Base-by-base conservation (phyloP, 805 yeast genomes). In the Ogataea haglerorum region DNA sequence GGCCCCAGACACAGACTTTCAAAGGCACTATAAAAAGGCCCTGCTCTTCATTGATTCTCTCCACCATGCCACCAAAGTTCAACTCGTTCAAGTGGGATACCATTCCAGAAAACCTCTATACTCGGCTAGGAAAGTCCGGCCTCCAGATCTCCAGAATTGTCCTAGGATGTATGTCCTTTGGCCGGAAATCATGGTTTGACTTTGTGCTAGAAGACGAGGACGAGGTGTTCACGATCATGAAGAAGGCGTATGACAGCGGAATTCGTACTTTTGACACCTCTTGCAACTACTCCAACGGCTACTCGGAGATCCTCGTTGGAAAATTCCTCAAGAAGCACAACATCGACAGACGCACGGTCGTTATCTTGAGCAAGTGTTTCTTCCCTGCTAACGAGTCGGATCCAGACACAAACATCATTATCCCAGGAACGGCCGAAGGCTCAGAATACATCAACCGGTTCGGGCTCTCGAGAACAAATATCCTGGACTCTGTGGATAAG, bases 101-200 rank as follows among this genome's bases (percentile, higher is more conserved):
- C 9, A 32, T 38, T n/a, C 46, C 46, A 4, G 31, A 36, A 24
- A 42, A 42, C 18, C 15, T 38, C 9, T 45, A 45, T 29, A 33
- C 36, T 10, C 30, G 30, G n/a, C 35, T 40, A 5, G 47, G 42
- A 14, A 40, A 36, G 5, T 34, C 42, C 18, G 37, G 33, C 2
- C 60, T 76, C 27, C 65, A 67, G 43, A 63, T 76, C 25, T 70
- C 80, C 23, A 67, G 66, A 27, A 53, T 76, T 14, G 63, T 76
- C 40, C 69, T 76, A 9, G 82, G 82, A 9, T 74, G 78, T 48
- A 75, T 76, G 82, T 58, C 74, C 3, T 73, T 57, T 47, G 81
- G 82, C 9, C 37, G 44, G n/a, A 69, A 69, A 45, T 30, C 40
- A 3, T 72, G 74, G 73, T 61, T 62, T 2, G 63, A 61, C 10